phyloP scores from a whole-genome alignment of 805 yeast genomes.

The Metschnikowia rubicola region DNA sequence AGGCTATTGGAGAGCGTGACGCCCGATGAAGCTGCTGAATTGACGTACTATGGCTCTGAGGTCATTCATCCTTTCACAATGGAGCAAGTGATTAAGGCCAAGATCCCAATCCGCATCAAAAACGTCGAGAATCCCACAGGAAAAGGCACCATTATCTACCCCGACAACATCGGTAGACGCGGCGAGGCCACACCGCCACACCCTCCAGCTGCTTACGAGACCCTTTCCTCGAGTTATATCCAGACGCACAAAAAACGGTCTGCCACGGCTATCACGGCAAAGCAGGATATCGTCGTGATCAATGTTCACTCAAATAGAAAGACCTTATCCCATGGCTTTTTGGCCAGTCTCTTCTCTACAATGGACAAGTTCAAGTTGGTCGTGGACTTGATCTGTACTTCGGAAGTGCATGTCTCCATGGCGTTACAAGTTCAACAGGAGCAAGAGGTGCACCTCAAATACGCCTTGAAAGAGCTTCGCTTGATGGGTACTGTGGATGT shows the following conservation, averaged over 20 bases:
- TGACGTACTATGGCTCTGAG: conserved; percentile 96
- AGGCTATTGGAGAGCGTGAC: conserved; percentile 82
- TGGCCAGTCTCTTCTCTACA: conserved; percentile 84
- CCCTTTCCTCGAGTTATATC: conserved; percentile 34
- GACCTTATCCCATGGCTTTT: conserved; percentile 88
- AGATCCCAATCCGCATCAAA: conserved; percentile 93
- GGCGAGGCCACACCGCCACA: conserved; percentile 94
- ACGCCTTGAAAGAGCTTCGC: conserved; percentile 74
- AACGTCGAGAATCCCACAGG: conserved; percentile 95
- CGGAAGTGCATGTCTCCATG: conserved; percentile 98
- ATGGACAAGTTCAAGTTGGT: conserved; percentile 81
- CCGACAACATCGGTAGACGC: conserved; percentile 78
- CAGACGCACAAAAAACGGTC: conserved; percentile 51
- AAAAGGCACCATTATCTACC: conserved; percentile 89
- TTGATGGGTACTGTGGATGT: conserved; percentile 87
- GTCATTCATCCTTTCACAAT: conserved; percentile 98
- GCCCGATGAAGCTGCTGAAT: conserved; percentile 98
- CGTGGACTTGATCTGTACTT: conserved; percentile 93
- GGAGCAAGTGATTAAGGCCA: conserved; percentile 97
- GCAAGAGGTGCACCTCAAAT: conserved; percentile 59
- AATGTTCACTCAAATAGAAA: conserved; percentile 93
- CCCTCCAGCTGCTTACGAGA: conserved; percentile 77
- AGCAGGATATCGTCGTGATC: conserved; percentile 85
- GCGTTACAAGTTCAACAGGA: conserved; percentile 77
- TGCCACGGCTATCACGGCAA: conserved; percentile 96